Evolutionary conservation across 805 yeast genomes (phyloP).

Genomic region (Myxozyma udenii): DNA sequence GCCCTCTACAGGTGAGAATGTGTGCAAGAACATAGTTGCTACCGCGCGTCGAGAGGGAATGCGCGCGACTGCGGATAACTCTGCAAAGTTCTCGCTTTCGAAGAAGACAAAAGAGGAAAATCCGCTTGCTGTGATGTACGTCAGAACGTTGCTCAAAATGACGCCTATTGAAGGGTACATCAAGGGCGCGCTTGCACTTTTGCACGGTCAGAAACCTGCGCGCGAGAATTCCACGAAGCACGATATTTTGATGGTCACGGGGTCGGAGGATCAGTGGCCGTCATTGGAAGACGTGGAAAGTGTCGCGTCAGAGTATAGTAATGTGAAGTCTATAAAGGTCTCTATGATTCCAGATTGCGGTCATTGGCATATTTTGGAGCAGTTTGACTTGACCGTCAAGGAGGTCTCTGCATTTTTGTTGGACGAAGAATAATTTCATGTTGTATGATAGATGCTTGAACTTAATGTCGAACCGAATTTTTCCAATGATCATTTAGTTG

Average conservation of each 20-base stretch:
- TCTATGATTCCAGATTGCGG: conserved; percentile 1
- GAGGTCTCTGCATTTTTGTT: conserved; percentile 3
- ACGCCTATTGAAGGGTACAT: conserved; percentile 18
- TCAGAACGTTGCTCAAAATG: conserved; percentile 12
- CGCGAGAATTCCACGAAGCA: conserved; percentile 1
- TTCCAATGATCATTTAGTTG: no score
- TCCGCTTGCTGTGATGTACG: conserved; percentile 17
- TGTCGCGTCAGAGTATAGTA: conserved; percentile 2
- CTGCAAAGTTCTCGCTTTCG: conserved; percentile 2
- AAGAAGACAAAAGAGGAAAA: conserved; percentile 1
- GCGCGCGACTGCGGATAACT: not conserved
- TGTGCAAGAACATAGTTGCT: not conserved
- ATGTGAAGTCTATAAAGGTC: conserved; percentile 2
- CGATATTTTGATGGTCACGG: conserved; percentile 8
- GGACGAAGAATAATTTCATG: not conserved
- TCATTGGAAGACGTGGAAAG: conserved; percentile 6
- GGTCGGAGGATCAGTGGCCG: conserved; percentile 20
- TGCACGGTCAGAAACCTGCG: conserved; percentile 3
- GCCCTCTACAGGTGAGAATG: not conserved
- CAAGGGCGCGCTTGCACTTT: conserved; percentile 11
- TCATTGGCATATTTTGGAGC: conserved; percentile 12
- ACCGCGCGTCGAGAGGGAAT: conserved; percentile 8
- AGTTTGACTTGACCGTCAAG: conserved; percentile 5
- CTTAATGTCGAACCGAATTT: no score
- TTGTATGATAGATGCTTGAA: no score